Conservation (phyloP, 2,329 filamentous ascomycete species). For the Mycosphaerella arachidis region DNA sequence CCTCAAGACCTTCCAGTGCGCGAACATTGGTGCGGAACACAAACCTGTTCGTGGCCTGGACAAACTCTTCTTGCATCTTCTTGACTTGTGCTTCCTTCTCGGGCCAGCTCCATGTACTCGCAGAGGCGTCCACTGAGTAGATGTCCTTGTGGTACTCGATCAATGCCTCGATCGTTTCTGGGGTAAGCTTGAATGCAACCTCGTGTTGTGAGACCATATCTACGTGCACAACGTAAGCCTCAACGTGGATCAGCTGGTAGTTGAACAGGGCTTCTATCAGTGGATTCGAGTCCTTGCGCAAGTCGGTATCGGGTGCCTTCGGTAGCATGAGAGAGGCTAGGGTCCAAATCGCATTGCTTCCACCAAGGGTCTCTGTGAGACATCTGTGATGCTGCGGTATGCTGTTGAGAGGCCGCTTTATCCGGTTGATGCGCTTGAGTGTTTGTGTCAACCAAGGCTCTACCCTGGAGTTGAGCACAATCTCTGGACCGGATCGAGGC, state of each 20-base stretch:
- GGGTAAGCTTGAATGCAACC: constrained; percentile 95
- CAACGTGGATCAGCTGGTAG: constrained; percentile 86
- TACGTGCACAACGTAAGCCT: constrained; percentile 97
- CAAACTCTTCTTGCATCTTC: constrained; percentile 94
- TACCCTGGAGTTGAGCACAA: constrained; percentile 86
- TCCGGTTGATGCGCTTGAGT: constrained; percentile 90
- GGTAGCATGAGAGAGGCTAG: constrained; percentile 88
- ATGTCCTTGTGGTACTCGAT: constrained; percentile 96
- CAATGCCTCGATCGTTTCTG: constrained; percentile 86
- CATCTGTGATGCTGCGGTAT: constrained; percentile 93
- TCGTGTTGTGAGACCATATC: constrained; percentile 98
- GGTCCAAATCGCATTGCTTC: constrained; percentile 87
- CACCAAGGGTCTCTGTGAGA: constrained; percentile 89
- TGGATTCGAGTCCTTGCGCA: constrained; percentile 75
- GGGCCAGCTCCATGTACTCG: constrained; percentile 87
- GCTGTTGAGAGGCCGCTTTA: constrained; percentile 96
- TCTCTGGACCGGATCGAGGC: constrained; percentile 86
- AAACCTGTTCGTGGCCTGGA: constrained; percentile 95
- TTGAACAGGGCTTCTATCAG: constrained; percentile 85
- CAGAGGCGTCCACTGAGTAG: constrained; percentile 84
- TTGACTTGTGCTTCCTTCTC: constrained; percentile 95
- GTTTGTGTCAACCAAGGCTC: constrained; percentile 97
- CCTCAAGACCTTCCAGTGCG: constrained; percentile 90
- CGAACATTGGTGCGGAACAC: constrained; percentile 86
- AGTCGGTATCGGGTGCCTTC: constrained; percentile 79